Percentiles rank a stretch among this genome's conserved stretches.
phyloP scores from a whole-genome alignment of 2,329 filamentous ascomycete genomes.

The Apiospora rasikravindrae region DNA sequence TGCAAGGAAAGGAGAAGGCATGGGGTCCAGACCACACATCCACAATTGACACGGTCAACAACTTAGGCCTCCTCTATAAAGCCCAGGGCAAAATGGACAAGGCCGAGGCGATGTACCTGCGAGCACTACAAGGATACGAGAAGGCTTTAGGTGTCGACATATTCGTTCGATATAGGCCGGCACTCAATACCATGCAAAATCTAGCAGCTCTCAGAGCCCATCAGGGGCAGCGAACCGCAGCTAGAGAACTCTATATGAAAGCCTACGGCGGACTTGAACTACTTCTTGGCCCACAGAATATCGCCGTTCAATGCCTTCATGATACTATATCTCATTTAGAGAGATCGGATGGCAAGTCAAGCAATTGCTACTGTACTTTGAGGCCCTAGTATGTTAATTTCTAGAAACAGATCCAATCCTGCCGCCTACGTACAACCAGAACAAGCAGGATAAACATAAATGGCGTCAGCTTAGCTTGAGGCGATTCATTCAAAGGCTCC shows the following conservation, averaged over 20 bases:
- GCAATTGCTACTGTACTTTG: neutral
- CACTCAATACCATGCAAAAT: slow-evolving; percentile 6
- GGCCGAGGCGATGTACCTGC: slow-evolving; percentile 37
- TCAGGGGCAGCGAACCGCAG: neutral
- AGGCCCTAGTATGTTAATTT: neutral
- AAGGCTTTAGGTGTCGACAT: neutral
- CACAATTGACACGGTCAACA: slow-evolving; percentile 25
- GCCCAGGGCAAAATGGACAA: slow-evolving; percentile 33
- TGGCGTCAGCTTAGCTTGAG: neutral
- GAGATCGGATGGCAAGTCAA: neutral
- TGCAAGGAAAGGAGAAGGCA: slow-evolving; percentile 30
- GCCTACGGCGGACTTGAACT: neutral
- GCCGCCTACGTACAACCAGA: neutral
- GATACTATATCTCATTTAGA: neutral
- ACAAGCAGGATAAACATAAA: neutral
- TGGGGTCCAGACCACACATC: slow-evolving; percentile 7
- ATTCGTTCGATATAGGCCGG: neutral
- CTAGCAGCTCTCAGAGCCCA: neutral
- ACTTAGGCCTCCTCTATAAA: slow-evolving; percentile 37
- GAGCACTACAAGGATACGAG: slow-evolving; percentile 35
- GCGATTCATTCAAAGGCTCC: neutral
- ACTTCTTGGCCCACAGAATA: neutral
- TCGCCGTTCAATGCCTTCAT: neutral
- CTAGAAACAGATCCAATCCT: neutral
- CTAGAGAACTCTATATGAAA: slow-evolving; percentile 2